Conservation (phyloP, 129 eudicot species). For the Glebionis coronaria region DNA sequence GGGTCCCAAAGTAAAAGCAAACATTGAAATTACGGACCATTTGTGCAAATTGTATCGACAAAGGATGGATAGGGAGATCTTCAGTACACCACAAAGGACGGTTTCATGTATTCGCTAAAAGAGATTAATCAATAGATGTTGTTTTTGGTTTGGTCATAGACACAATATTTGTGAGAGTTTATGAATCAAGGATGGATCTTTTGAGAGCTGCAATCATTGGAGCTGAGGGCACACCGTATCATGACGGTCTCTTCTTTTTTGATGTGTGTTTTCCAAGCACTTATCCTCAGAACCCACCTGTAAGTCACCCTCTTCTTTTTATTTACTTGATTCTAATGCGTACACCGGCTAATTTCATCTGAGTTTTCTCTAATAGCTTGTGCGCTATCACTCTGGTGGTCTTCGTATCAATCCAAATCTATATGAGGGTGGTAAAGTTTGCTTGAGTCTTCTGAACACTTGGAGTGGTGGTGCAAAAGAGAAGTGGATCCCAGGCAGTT, state of each 20-base stretch:
- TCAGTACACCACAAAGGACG: too few species aligned
- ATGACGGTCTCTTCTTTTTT: constrained; percentile 90
- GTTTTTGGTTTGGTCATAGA: constrained; percentile 28
- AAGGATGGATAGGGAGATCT: too few species aligned
- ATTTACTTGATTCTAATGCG: neutral
- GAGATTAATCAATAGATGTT: neutral
- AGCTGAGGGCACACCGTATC: constrained; percentile 93
- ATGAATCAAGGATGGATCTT: constrained; percentile 89
- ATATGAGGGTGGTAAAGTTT: constrained; percentile 58
- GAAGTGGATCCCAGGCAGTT: constrained; percentile 59
- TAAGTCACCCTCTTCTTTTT: constrained; percentile 22
- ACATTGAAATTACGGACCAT: too few species aligned
- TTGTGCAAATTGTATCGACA: too few species aligned
- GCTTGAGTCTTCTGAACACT: constrained; percentile 75
- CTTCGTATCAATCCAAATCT: constrained; percentile 74
- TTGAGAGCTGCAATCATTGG: constrained; percentile 88
- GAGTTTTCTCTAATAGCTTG: constrained; percentile 35
- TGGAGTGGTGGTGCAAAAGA: constrained; percentile 60
- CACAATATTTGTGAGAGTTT: constrained; percentile 75
- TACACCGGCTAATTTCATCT: neutral
- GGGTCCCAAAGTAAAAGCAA: too few species aligned
- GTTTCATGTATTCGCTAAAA: too few species aligned
- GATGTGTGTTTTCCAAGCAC: constrained; percentile 59
- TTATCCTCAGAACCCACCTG: constrained; percentile 79
- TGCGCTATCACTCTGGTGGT: constrained; percentile 77